Conservation (phyloP, 176 grass and related monocot species). For the Chloris gayana region DNA sequence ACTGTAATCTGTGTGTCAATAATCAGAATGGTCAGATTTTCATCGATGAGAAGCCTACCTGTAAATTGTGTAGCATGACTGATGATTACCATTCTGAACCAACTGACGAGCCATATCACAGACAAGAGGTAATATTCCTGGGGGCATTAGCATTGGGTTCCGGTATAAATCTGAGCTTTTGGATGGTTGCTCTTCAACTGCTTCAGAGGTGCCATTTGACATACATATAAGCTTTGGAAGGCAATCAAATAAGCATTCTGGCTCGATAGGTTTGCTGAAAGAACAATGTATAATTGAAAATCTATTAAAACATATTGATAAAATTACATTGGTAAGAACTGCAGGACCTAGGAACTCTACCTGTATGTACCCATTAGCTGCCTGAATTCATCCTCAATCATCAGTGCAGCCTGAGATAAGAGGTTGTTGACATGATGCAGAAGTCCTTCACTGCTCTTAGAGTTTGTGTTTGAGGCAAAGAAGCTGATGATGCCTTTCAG, state of each 20-base stretch:
- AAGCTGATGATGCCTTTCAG: slow-evolving; percentile 57
- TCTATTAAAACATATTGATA: not conserved
- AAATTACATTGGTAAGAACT: slow-evolving; percentile 1
- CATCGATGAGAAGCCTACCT: slow-evolving; percentile 4
- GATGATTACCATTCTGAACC: slow-evolving; percentile 74
- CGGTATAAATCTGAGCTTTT: slow-evolving; percentile 68
- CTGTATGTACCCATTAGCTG: slow-evolving; percentile 65
- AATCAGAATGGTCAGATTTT: slow-evolving; percentile 14
- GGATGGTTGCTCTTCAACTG: slow-evolving; percentile 49
- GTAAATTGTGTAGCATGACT: slow-evolving; percentile 52
- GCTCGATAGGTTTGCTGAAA: slow-evolving; percentile 93
- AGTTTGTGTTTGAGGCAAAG: slow-evolving; percentile 57
- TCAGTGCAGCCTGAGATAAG: slow-evolving; percentile 57
- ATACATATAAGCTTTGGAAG: slow-evolving; percentile 64
- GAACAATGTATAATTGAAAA: not conserved
- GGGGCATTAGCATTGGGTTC: slow-evolving; percentile 74
- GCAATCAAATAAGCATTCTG: slow-evolving; percentile 73
- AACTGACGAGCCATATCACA: slow-evolving; percentile 88
- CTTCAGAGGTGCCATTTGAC: slow-evolving; percentile 37
- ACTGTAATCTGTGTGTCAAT: slow-evolving; percentile 31
- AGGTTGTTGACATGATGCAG: slow-evolving; percentile 51
- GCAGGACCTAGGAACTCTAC: too few relatives aligned
- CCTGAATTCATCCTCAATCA: slow-evolving; percentile 79
- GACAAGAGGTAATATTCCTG: slow-evolving; percentile 71
- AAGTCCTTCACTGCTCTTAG: slow-evolving; percentile 52